Evolutionary conservation across 164 flowering plant genomes (phyloP), one percentile per base, ranked within the genome.

Genomic region (Litsea cubeba): DNA sequence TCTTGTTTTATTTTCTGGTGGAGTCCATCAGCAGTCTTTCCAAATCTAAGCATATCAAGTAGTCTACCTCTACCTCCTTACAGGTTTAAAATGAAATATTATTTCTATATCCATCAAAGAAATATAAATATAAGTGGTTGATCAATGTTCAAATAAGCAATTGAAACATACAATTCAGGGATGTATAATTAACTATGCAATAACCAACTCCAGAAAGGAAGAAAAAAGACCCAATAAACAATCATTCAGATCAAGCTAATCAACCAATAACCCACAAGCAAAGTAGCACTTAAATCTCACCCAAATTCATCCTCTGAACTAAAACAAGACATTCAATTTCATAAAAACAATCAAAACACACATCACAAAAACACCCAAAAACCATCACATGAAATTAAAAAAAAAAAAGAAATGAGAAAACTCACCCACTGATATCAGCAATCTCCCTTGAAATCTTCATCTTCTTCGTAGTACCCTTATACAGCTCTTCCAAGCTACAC

Each of bases 391-490:
- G 50, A 20, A 40, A 1, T 40, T 20, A 20, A 30, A 40, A 22
- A 20, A 11, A 4, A 11, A 8, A 5, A 46, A 30, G 40, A 46
- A 40, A 26, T 6, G 12, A n/a, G 17, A 40, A 67, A 28, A 69
- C 79, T 68, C 49, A 79, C 81, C 81, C 81, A 26, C 76, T 79
- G 1, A 50, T 25, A 57, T 79, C 79, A 35, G 26, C 24, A 25
- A 76, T 62, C 17, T 79, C 75, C 64, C 81, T 79, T 24, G 76
- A 79, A 50, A 79, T 81, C 83, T 78, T 81, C 78, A 72, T 76
- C 71, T 72, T 79, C 79, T 76, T 72, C 3, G 79, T 76, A 23
- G 81, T 68, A 6, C 81, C 81, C 71, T 65, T 79, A 35, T 79
- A 79, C 65, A 76, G 72, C 50, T 79, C 81, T 32, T 79, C 78